Evolutionary conservation across 176 grass and related monocot genomes (phyloP).

Genomic region (Bonia amplexicaulis): DNA sequence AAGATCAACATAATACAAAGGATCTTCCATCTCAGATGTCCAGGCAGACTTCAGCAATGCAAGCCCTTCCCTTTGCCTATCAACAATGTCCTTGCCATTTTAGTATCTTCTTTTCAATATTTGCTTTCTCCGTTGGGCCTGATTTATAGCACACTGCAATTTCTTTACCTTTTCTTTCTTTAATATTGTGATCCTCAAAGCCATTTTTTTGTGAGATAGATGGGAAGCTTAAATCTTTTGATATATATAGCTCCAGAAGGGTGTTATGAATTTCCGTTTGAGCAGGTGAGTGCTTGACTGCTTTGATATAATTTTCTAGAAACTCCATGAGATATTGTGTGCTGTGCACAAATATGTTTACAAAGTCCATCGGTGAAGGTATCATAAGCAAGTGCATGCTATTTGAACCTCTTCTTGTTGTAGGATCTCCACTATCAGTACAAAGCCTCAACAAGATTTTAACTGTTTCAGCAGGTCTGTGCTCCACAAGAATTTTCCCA

Average conservation of each 20-base stretch:
- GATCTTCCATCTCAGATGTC: conserved; percentile 79
- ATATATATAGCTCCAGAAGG: conserved; percentile 84
- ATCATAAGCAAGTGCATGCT: conserved; percentile 62
- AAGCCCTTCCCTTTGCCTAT: conserved; percentile 77
- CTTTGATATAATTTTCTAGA: conserved; percentile 81
- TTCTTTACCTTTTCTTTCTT: conserved; percentile 52
- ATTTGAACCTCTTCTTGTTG: conserved; percentile 41
- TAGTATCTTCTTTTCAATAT: conserved; percentile 39
- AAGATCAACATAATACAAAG: conserved; percentile 87
- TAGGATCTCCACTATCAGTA: conserved; percentile 58
- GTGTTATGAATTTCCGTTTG: conserved; percentile 95
- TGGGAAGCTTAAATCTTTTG: conserved; percentile 70
- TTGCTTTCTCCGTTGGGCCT: conserved; percentile 39
- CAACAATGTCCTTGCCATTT: conserved; percentile 45
- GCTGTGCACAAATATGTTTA: conserved; percentile 91
- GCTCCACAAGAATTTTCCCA: conserved; percentile 94
- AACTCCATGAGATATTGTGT: conserved; percentile 87
- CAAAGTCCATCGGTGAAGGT: conserved; percentile 91
- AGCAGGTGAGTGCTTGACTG: conserved; percentile 74
- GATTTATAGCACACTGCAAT: conserved; percentile 38
- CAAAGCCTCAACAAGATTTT: conserved; percentile 76
- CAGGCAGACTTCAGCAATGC: conserved; percentile 77
- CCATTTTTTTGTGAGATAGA: conserved; percentile 73
- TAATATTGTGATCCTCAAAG: conserved; percentile 41
- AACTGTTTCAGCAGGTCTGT: conserved; percentile 86